Percentiles rank a stretch among this genome's conserved stretches.
Conservation (phyloP, 805 yeast species). For the Cyberlindnera sargentensis region DNA sequence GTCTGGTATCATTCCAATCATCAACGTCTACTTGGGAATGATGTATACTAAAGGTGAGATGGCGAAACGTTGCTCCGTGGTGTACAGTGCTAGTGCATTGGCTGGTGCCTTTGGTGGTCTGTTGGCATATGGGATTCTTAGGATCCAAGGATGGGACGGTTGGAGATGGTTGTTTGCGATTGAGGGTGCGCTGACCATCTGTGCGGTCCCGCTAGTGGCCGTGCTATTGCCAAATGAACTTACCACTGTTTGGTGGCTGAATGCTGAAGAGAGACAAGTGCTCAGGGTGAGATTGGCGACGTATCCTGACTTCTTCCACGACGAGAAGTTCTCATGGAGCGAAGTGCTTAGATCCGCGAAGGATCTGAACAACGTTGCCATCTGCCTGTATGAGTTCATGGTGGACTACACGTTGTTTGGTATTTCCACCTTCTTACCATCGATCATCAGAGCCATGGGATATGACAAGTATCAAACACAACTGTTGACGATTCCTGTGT, state of each 20-base stretch:
- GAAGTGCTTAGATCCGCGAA: conserved; percentile 30
- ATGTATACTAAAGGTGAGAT: conserved; percentile 42
- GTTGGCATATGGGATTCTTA: conserved; percentile 38
- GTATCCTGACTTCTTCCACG: conserved; percentile 30
- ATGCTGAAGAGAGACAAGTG: conserved; percentile 32
- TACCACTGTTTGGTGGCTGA: conserved; percentile 33
- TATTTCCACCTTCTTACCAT: conserved; percentile 38
- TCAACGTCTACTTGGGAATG: conserved; percentile 39
- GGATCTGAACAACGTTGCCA: conserved; percentile 31
- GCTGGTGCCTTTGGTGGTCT: conserved; percentile 54
- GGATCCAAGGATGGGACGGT: conserved; percentile 33
- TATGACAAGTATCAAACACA: conserved; percentile 35
- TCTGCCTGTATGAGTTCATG: conserved; percentile 37
- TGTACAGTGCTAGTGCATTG: conserved; percentile 20
- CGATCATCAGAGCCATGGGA: conserved; percentile 38
- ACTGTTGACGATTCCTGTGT: conserved; percentile 38
- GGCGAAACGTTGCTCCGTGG: conserved; percentile 33
- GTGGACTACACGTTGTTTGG: conserved; percentile 37
- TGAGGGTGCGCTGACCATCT: conserved; percentile 39
- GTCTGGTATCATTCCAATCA: conserved; percentile 43
- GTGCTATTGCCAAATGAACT: conserved; percentile 34
- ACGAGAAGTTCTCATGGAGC: conserved; percentile 30
- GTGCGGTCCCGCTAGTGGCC: conserved; percentile 29
- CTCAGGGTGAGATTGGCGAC: conserved; percentile 29
- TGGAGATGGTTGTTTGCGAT: conserved; percentile 47